Base-by-base conservation (phyloP, 2,329 filamentous ascomycete genomes). In the Chalaropsis thielavioides region DNA sequence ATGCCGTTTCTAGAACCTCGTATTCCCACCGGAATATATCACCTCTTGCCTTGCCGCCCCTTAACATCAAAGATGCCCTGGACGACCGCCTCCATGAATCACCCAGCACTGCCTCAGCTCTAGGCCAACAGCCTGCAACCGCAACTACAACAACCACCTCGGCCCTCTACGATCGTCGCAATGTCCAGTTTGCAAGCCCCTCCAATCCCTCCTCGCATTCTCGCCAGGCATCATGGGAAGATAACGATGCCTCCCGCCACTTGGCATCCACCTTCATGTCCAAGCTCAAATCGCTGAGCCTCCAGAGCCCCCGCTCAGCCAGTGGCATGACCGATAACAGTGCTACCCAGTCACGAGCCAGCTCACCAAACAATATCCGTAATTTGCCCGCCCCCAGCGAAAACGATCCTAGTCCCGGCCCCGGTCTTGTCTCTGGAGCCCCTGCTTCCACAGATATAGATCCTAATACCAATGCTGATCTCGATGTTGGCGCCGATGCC, bases 131-230 rank as follows among this genome's bases (percentile, higher is more conserved):
- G 41, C 61, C 46, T 8, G 46, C 46, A 51, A 51, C 46, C 11
- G 46, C 31, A 58, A 58, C 54, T 10, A 58, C 54, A 7, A 63
- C 63, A 4, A 46, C 44, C 4, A 43, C 56, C 19, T 56, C 61
- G 2, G 61, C 63, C 15, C 19, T 54, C n/a, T 27, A 65, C 5
- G 62, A 67, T n/a, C 68, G 68, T 8, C 81, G 83, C 65, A 92
- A 87, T 72, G 89, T 95, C 2, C 89, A 94, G 70, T 94, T 95
- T 72, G 83, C 82, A 1, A 80, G 83, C 69, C 83, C 82, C 41
- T 75, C 78, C 4, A 75, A 79, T 7, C 69, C 74, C 22, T 31
- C 31, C 31, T 73, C 77, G 22, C 83, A 85, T 69, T 82, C 81
- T 40, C 80, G 85, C 66, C 80, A 86, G 54, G 80, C 83, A 41